A percentile compares a stretch with the other conserved stretches of the same genome.
These are phyloP conservation scores for Xylaria polymorpha DNA, from an alignment of 2,329 filamentous ascomycete genomes.

Conservation along the genomic window DNA sequence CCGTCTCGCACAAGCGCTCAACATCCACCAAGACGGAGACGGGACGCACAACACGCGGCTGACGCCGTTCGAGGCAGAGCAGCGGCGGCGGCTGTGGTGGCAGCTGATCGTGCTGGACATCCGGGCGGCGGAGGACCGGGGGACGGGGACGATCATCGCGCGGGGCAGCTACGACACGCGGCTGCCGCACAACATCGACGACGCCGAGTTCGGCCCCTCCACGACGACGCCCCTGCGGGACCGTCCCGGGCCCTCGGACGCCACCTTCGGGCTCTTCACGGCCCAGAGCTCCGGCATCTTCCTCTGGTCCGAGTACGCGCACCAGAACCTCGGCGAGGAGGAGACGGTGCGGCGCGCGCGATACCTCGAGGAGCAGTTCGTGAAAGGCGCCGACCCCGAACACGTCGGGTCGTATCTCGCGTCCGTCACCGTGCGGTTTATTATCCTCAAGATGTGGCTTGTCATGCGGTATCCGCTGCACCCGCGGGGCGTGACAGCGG, in stretches of 20 bases:
- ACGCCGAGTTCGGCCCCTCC: constrained; percentile 60
- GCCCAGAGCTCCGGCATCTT: constrained; percentile 56
- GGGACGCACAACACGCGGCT: constrained; percentile 38
- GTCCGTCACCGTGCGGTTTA: constrained; percentile 55
- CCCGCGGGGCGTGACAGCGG: constrained; percentile 4
- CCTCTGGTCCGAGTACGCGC: constrained; percentile 53
- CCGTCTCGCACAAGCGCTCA: constrained; percentile 57
- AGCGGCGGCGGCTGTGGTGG: constrained; percentile 71
- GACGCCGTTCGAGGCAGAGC: constrained; percentile 66
- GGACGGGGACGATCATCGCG: constrained; percentile 58
- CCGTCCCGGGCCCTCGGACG: constrained; percentile 55
- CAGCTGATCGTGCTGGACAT: constrained; percentile 72
- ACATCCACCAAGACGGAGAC: constrained; percentile 57
- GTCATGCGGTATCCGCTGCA: constrained; percentile 59
- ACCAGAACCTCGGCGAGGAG: constrained; percentile 49
- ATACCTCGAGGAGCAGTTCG: constrained; percentile 55
- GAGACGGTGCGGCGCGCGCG: constrained; percentile 56
- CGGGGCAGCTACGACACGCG: constrained; percentile 59
- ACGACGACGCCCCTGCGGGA: constrained; percentile 51
- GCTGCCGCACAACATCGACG: constrained; percentile 65
- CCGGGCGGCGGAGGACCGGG: constrained; percentile 65
- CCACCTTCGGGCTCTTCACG: constrained; percentile 56
- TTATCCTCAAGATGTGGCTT: constrained; percentile 61
- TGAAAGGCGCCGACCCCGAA: constrained; percentile 50
- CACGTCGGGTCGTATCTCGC: constrained; percentile 54